phyloP scores from a whole-genome alignment of 73 alveolate species.

The Blepharisma japonicum region DNA sequence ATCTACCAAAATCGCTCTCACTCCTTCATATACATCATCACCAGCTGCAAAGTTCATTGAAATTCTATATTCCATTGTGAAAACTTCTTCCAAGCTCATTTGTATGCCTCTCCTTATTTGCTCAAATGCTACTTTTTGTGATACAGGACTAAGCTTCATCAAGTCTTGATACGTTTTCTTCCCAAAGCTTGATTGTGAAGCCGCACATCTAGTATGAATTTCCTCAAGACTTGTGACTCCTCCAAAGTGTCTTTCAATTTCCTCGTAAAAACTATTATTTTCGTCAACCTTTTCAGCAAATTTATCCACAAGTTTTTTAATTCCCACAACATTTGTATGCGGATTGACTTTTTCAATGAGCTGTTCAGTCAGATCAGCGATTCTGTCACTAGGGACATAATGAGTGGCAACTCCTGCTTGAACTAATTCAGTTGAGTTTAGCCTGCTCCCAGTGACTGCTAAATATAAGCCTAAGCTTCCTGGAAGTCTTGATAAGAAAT shows the following conservation, averaged over 20 bases:
- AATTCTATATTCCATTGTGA: slow-evolving; percentile 13
- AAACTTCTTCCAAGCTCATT: neutral
- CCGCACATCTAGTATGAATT: neutral
- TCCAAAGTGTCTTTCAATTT: slow-evolving; percentile 38
- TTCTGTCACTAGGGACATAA: slow-evolving; percentile 52
- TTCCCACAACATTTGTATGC: neutral
- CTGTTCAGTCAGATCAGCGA: slow-evolving; percentile 34
- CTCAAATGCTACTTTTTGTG: slow-evolving; percentile 1
- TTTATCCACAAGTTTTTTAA: neutral
- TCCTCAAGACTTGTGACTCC: neutral
- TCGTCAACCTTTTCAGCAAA: neutral
- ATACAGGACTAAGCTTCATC: neutral
- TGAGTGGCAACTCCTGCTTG: slow-evolving; percentile 87
- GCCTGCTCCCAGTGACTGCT: slow-evolving; percentile 86
- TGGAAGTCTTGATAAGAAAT: slow-evolving; percentile 73
- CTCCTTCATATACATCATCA: slow-evolving; percentile 86
- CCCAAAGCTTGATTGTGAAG: neutral
- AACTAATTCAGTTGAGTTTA: slow-evolving; percentile 72
- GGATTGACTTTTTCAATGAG: neutral
- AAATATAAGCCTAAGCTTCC: slow-evolving; percentile 70
- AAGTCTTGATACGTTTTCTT: neutral
- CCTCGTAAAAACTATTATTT: neutral
- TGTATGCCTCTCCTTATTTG: neutral
- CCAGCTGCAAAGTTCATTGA: slow-evolving; percentile 49
- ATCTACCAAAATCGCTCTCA: slow-evolving; percentile 75